These are phyloP conservation scores for Polymyxa betae DNA, from an alignment of 208 protist genomes.

Conservation along the genomic window DNA sequence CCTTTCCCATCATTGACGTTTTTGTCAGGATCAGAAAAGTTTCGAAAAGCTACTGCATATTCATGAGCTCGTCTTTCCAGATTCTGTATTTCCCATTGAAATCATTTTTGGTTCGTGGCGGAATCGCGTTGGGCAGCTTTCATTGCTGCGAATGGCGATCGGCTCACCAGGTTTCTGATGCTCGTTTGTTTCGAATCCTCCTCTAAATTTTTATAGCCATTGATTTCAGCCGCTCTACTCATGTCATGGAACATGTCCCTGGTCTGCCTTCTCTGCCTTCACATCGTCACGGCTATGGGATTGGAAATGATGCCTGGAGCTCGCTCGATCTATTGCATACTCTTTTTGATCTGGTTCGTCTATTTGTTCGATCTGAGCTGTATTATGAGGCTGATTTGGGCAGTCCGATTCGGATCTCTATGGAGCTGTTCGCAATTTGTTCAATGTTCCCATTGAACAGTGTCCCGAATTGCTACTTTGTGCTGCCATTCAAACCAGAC, in stretches of 20 bases:
- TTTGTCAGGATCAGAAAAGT: conserved; percentile 64
- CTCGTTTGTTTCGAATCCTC: not conserved
- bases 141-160: conserved; percentile 71
- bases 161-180: not conserved
- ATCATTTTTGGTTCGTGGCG: conserved; percentile 72
- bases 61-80: conserved; percentile 56
- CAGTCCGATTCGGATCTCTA: conserved; percentile 40
- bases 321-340: conserved; percentile 75
- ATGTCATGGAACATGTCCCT: conserved; percentile 71
- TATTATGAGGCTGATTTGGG: not conserved
- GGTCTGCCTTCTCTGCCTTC: conserved; percentile 63
- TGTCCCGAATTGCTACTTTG: conserved; percentile 50
- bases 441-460: not conserved
- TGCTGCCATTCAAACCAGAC: not conserved
- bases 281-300: conserved; percentile 11
- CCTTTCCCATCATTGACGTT: not conserved
- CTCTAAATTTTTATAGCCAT: conserved; percentile 48
- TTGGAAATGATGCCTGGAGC: conserved; percentile 48
- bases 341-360: conserved; percentile 62
- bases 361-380: not conserved
- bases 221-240: conserved; percentile 72
- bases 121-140: conserved; percentile 73
- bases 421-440: conserved; percentile 37
- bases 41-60: conserved; percentile 70
- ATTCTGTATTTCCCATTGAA: conserved; percentile 65